Evolutionary conservation across 106 monocot species (phyloP), one percentile per base, ranked within the genome.

Genomic region (Dioscorea alata): DNA sequence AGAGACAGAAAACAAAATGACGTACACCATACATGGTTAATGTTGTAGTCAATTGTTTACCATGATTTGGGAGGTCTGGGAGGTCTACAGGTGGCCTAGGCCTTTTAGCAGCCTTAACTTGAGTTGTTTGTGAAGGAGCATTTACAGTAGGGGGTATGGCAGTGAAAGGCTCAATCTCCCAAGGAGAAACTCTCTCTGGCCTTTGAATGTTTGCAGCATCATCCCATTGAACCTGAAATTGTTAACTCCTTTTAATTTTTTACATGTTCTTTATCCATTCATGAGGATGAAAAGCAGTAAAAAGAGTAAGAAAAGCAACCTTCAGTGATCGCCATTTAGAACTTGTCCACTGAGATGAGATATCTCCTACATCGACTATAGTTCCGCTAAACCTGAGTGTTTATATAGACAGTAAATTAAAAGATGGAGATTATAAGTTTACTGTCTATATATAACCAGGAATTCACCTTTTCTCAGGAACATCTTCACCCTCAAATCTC

Each of bases 401-500:
- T 2, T 62, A 48, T 48, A 68, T 32, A 13, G 21, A 20, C 21
- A 5, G 15, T 25, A 20, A 2, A 69, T 57, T 3, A 69, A n/a
- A 32, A 54, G 3, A 69, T 16, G 17, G 32, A 61, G 9, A 4
- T 42, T 32, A 34, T 13, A 34, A 67, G 33, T 50, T 19, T 21
- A 49, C 21, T 21, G 21, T 22, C 34, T 42, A 64, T 2, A 14
- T 6, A 54, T 34, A 25, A 63, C 35, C 10, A 33, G 13, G 13
- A 60, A 12, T 12, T 63, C 61, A 91, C 92, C 74, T 80, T 67
- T 88, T 92, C 64, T 88, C 88, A 28, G 83, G 92, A n/a, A 75
- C 75, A 72, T 92, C 92, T 24, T 92, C 92, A 23, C 85, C 88
- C 76, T 92, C 92, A 69, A 92, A 92, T 69, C 76, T 88, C 92